Evolutionary conservation across 495 filamentous ascomycete species (phyloP), one percentile per base, ranked within the genome.

Genomic region (Hypoxylon crocopeplum): DNA sequence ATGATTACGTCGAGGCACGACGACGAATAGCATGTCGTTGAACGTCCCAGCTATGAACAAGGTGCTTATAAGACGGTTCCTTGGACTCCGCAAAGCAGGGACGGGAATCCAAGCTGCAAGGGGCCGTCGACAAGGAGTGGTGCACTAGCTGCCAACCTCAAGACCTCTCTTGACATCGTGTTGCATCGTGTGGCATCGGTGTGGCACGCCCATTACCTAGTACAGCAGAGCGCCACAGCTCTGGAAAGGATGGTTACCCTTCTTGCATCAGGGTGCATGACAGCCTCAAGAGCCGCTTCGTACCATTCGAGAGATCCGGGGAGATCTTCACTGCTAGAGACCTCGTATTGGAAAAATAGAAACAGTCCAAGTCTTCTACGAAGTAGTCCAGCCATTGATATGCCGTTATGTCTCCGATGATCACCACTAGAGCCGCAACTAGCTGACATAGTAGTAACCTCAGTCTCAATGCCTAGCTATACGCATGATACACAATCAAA

Each of bases 291-390:
- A 64, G 49, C 61, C 30, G 38, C 33, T 24, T 1, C 10, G 46
- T 17, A 32, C 24, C 38, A 50, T 47, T 56, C n/a, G 41, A 40
- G 39, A 33, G 49, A 48, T 52, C 53, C 16, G 15, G 30, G 49
- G 51, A 50, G 56, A 55, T 65, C 46, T 40, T 36, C 56, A 20
- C 45, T 51, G 44, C 49, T 48, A 40, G 50, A 39, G 15, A 60
- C n/a, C 56, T 65, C 56, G 62, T 65, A 46, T 65, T 52, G 34
- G 41, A 40, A 53, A 64, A 59, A 64, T 60, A 60, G 56, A 10
- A 56, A 60, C 49, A 38, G 34, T 16, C 15, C 32, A 34, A 34
- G n/a, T 13, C 32, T 11, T 34, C n/a, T 34, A 13, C n/a, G 32
- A 3, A 12, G 32, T 8, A 27, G 8, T 3, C 24, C 24, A 34